A percentile compares a stretch with the other conserved stretches of the same genome.
These are phyloP conservation scores for Candida tetrigidarum DNA, from an alignment of 1,139 yeast species.

Conservation along the genomic window DNA sequence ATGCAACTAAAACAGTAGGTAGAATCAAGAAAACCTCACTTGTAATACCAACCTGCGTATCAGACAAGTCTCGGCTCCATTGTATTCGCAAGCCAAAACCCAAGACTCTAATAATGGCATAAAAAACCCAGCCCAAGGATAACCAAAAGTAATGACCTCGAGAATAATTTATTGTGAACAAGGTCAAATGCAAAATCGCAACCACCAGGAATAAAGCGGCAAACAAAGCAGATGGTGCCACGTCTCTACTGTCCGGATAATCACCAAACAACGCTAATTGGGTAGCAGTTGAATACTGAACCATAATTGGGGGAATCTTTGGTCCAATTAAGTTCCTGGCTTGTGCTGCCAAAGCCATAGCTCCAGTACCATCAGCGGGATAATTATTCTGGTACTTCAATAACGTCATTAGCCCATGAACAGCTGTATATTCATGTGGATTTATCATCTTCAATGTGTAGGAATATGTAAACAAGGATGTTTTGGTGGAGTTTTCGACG, in stretches of 20 bases:
- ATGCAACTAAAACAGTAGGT: constrained; percentile 58
- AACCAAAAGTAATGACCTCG: constrained; percentile 71
- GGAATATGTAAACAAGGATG: background rate
- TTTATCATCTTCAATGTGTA: constrained; percentile 7
- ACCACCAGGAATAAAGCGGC: constrained; percentile 56
- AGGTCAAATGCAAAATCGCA: constrained; percentile 47
- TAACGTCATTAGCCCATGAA: constrained; percentile 37
- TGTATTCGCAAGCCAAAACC: constrained; percentile 65
- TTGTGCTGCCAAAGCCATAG: constrained; percentile 33
- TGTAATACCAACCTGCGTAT: constrained; percentile 57
- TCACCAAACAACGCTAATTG: constrained; percentile 68
- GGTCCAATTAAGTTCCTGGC: constrained; percentile 26
- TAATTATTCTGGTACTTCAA: constrained; percentile 35
- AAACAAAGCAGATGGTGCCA: constrained; percentile 67
- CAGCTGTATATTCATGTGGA: constrained; percentile 23
- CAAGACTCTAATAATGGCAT: constrained; percentile 53
- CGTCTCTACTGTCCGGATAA: constrained; percentile 59
- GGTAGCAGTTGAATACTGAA: constrained; percentile 36
- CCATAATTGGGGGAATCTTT: constrained; percentile 40
- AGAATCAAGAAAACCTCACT: constrained; percentile 62
- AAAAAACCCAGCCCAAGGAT: constrained; percentile 57
- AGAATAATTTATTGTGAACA: constrained; percentile 54
- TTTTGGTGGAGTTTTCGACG: no score
- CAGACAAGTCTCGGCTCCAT: constrained; percentile 57
- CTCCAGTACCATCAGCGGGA: constrained; percentile 59